Evolutionary conservation across 164 flowering plant species (phyloP).

Genomic region (Magnolia changhungtana): DNA sequence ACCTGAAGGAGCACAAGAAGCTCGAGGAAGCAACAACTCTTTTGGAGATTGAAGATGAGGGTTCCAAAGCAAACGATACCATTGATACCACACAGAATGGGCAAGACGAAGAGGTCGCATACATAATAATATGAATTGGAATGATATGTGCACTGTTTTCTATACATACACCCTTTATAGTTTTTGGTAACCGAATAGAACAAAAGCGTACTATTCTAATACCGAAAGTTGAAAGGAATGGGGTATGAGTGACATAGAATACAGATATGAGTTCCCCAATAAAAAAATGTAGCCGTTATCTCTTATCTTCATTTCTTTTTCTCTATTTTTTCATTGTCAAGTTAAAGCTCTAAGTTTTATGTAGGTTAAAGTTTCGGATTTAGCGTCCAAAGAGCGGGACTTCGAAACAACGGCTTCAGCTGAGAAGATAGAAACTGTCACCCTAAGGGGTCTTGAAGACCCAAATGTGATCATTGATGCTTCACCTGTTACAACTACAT

Average conservation of each 20-base stretch:
- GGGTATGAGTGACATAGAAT: constrained; percentile 5
- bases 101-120: not conserved
- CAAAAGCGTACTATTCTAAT: not conserved
- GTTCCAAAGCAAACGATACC: not conserved
- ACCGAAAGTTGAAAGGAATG: not conserved
- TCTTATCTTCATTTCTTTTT: too few species aligned
- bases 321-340: too few species aligned
- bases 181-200: not conserved
- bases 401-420: not conserved
- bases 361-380: not conserved
- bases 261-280: constrained; percentile 5
- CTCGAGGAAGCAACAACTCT: not conserved
- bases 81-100: not conserved
- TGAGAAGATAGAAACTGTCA: not conserved
- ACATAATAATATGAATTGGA: not conserved
- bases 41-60: not conserved
- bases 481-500: not conserved
- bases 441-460: not conserved
- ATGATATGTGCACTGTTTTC: not conserved
- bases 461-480: not conserved
- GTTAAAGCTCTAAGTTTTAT: not conserved
- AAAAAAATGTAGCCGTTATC: not conserved
- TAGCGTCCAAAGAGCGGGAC: not conserved
- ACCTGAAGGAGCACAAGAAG: not conserved
- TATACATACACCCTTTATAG: not conserved